Evolutionary conservation across 2,329 filamentous ascomycete species (phyloP).

Genomic region (Sordariomycetes sp.): DNA sequence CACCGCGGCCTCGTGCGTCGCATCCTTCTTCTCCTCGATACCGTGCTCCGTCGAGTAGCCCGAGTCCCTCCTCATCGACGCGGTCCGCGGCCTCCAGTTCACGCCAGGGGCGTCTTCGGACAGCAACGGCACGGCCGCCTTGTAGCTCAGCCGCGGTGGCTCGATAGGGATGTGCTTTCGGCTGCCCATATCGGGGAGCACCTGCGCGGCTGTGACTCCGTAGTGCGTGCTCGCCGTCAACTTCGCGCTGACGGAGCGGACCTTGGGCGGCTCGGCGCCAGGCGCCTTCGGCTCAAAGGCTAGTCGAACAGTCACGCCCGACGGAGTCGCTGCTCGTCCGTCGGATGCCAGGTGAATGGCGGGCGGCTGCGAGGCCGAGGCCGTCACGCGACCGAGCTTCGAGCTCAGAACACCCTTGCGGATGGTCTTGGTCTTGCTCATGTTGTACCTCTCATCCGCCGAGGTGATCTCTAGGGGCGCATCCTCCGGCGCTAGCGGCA

Average conservation of each 20-base stretch:
- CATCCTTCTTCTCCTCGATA: constrained; percentile 9
- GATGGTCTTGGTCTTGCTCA: constrained; percentile 39
- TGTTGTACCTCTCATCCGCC: constrained; percentile 36
- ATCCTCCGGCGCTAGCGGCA: constrained; percentile 37
- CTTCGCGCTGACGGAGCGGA: constrained; percentile 38
- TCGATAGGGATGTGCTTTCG: constrained; percentile 26
- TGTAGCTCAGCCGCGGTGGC: constrained; percentile 33
- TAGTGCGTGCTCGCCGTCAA: constrained; percentile 42
- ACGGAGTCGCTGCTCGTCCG: constrained; percentile 28
- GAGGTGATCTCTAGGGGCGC: constrained; percentile 38
- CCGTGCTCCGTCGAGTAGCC: constrained; percentile 37
- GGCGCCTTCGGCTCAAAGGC: constrained; percentile 30
- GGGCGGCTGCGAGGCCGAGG: constrained; percentile 31
- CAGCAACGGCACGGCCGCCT: constrained; percentile 29
- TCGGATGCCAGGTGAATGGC: constrained; percentile 41
- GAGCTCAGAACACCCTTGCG: constrained; percentile 40
- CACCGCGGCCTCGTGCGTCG: constrained; percentile 28
- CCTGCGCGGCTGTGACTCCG: constrained; percentile 30
- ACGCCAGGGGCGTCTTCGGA: constrained; percentile 21
- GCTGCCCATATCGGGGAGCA: constrained; percentile 39
- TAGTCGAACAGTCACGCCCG: constrained; percentile 32
- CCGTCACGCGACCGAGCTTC: constrained; percentile 38
- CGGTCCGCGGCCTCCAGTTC: constrained; percentile 28
- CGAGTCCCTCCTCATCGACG: constrained; percentile 33
- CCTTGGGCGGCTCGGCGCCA: constrained; percentile 33